phyloP scores from a whole-genome alignment of 73 alveolate species.

The Halteria grandinella region DNA sequence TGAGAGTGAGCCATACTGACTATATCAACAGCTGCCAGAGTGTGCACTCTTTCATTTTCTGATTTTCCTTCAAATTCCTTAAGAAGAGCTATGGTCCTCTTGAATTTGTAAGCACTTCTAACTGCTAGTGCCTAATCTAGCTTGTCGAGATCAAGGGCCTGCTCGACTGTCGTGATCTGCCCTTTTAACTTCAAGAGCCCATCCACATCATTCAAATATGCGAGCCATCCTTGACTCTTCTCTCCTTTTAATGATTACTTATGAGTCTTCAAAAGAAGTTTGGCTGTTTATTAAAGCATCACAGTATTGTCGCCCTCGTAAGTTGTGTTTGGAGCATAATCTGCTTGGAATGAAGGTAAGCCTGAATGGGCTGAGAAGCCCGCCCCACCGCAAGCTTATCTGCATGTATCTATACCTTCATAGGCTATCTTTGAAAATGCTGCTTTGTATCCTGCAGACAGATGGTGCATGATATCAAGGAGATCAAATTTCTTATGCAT shows the following conservation, averaged over 20 bases:
- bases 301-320: slow-evolving; percentile 73
- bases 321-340: slow-evolving; percentile 62
- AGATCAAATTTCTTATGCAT: slow-evolving; percentile 39
- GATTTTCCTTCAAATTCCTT: neutral
- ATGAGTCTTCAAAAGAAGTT: slow-evolving; percentile 44
- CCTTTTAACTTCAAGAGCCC: neutral
- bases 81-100: neutral
- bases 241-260: slow-evolving; percentile 37
- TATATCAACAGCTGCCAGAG: neutral
- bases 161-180: slow-evolving; percentile 15
- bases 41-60: neutral
- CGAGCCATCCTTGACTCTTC: slow-evolving; percentile 36
- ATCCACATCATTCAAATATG: slow-evolving; percentile 33
- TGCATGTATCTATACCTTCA: slow-evolving; percentile 6
- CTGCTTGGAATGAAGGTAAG: slow-evolving; percentile 26
- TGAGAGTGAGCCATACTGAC: neutral
- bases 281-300: slow-evolving; percentile 55
- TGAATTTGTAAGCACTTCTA: slow-evolving; percentile 56
- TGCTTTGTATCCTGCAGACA: slow-evolving; percentile 50
- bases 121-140: slow-evolving; percentile 47
- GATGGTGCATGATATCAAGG: slow-evolving; percentile 44
- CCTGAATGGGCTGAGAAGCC: slow-evolving; percentile 57
- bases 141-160: slow-evolving; percentile 21
- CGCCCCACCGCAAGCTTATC: slow-evolving; percentile 61
- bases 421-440: slow-evolving; percentile 12